Percentiles rank a stretch among this genome's conserved stretches.
Conservation (phyloP, 441 rosid species). For the Oxalis stricta region DNA sequence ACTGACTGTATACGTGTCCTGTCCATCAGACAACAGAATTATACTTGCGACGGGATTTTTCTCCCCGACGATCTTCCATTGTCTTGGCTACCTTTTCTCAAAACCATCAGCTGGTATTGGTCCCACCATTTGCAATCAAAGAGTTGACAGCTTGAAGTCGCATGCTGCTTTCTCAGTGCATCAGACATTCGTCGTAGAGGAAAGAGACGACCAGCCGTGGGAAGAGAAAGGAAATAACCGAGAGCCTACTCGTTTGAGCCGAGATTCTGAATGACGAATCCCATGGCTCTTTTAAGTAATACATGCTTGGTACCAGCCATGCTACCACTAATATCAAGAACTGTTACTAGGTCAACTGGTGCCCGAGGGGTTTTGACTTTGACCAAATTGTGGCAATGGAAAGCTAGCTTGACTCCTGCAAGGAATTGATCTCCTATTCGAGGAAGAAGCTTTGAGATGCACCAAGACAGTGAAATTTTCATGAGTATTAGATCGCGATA, state of each 20-base stretch:
- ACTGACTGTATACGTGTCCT: constrained; percentile 47
- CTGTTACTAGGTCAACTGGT: constrained; percentile 59
- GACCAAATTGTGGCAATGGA: constrained; percentile 8
- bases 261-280: constrained; percentile 65
- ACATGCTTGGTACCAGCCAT: constrained; percentile 71
- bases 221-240: constrained; percentile 57
- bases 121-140: constrained; percentile 51
- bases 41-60: constrained; percentile 56
- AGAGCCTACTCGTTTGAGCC: constrained; percentile 56
- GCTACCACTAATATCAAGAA: constrained; percentile 75
- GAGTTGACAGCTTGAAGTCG: constrained; percentile 50
- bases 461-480: constrained; percentile 40
- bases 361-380: constrained; percentile 42
- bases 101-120: constrained; percentile 61
- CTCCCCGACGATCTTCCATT: constrained; percentile 37
- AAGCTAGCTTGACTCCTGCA: constrained; percentile 7
- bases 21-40: constrained; percentile 59
- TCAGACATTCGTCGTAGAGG: constrained; percentile 59
- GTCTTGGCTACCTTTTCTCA: constrained; percentile 51
- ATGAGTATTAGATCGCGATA: constrained; percentile 23
- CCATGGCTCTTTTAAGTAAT: constrained; percentile 66
- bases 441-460: constrained; percentile 48
- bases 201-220: constrained; percentile 51
- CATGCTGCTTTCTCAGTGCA: constrained; percentile 44
- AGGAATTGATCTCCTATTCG: constrained; percentile 12